Conservation (phyloP, 768 basidiomycete genomes). For the Lactarius sanguifluus region DNA sequence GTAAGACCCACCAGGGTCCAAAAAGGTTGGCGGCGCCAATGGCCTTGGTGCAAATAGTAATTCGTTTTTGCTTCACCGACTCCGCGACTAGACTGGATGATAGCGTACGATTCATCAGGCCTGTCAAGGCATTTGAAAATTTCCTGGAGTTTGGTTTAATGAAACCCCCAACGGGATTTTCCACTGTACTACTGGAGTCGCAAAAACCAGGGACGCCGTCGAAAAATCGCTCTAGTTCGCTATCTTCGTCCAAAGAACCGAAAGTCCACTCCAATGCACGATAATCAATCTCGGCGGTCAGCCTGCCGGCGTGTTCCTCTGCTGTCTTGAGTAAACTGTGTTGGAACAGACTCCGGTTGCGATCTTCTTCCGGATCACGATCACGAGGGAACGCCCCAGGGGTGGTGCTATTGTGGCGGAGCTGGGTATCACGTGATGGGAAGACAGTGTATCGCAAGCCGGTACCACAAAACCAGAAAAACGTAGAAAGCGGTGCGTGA, state of each 20-base stretch:
- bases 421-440: neutral
- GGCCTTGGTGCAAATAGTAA: constrained; percentile 16
- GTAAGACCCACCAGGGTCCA: constrained; percentile 13
- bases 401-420: too few species aligned
- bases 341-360: neutral
- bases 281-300: constrained; percentile 2
- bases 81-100: constrained; percentile 9
- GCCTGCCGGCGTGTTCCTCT: constrained; percentile 6
- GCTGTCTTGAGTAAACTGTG: constrained; percentile 2
- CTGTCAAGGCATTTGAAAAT: neutral
- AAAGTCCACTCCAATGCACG: constrained; percentile 16
- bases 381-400: too few species aligned
- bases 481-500: constrained; percentile 3
- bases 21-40: constrained; percentile 5
- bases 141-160: neutral
- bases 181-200: neutral
- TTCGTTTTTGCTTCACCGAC: constrained; percentile 12
- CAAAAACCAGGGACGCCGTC: constrained; percentile 18
- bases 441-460: constrained; percentile 1
- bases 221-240: constrained; percentile 17
- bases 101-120: constrained; percentile 21
- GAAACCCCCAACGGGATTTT: neutral
- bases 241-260: constrained; percentile 13
- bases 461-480: constrained; percentile 5
- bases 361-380: neutral